phyloP scores from a whole-genome alignment of 768 basidiomycete genomes.

The Termitomyces sp. region DNA sequence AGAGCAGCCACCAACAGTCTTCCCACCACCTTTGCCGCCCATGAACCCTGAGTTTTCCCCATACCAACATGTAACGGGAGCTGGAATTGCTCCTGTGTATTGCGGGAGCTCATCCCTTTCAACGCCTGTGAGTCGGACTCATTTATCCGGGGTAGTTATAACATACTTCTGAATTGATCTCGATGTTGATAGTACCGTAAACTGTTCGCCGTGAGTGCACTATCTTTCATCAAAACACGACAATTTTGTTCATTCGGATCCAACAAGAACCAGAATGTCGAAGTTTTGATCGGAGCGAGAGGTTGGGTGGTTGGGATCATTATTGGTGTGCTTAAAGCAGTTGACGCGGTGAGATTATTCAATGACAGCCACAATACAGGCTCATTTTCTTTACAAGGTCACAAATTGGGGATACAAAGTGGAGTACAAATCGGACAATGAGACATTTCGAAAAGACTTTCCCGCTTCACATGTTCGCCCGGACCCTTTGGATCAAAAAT shows the following conservation, averaged over 20 bases:
- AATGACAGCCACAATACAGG: neutral
- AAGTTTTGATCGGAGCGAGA: conserved; percentile 3
- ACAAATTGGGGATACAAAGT: conserved; percentile 13
- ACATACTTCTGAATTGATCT: neutral
- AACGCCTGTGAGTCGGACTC: neutral
- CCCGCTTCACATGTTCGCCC: conserved; percentile 1
- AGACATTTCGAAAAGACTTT: conserved; percentile 1
- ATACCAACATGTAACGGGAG: neutral
- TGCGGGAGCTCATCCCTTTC: neutral
- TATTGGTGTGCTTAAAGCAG: conserved; percentile 6
- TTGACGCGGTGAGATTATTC: neutral
- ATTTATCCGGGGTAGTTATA: too few relatives aligned
- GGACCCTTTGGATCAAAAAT: neutral
- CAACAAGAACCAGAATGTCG: conserved; percentile 7
- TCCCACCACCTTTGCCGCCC: neutral
- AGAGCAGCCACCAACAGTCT: neutral
- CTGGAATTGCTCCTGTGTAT: neutral
- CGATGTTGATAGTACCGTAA: neutral
- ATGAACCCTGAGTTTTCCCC: neutral
- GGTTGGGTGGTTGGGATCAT: conserved; percentile 11
- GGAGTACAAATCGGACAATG: neutral
- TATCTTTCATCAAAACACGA: neutral
- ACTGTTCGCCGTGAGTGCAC: neutral
- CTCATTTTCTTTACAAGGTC: neutral
- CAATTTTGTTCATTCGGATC: neutral